Percentiles rank a stretch among this genome's conserved stretches.
Conservation (phyloP, 768 basidiomycete species). For the Boletus speciosus region DNA sequence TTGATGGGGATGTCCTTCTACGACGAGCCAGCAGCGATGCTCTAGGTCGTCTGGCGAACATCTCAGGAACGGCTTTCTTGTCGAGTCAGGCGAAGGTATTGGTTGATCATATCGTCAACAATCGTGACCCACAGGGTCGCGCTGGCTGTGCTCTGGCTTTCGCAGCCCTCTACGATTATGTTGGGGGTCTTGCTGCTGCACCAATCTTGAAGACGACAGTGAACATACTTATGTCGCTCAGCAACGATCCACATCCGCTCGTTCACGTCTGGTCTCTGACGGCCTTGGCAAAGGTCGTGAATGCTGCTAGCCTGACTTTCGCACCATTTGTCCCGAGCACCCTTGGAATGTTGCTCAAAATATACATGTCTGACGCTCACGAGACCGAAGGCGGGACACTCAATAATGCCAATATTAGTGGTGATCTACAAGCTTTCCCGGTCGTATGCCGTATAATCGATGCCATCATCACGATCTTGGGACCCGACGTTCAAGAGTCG, state of each 20-base stretch:
- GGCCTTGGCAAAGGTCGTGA: slow-evolving; percentile 82
- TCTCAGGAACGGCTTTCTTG: slow-evolving; percentile 81
- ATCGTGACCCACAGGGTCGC: slow-evolving; percentile 87
- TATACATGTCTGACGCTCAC: slow-evolving; percentile 87
- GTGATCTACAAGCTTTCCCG: slow-evolving; percentile 89
- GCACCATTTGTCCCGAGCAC: slow-evolving; percentile 86
- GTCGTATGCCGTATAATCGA: slow-evolving; percentile 90
- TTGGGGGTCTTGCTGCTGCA: slow-evolving; percentile 92
- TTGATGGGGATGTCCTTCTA: slow-evolving; percentile 75
- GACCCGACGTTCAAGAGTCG: slow-evolving; percentile 93
- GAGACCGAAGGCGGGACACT: slow-evolving; percentile 89
- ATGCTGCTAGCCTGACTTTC: slow-evolving; percentile 89
- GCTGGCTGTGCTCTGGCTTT: slow-evolving; percentile 94
- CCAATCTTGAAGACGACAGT: slow-evolving; percentile 94
- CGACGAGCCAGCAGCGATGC: slow-evolving; percentile 82
- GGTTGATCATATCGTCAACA: slow-evolving; percentile 91
- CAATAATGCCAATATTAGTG: slow-evolving; percentile 78
- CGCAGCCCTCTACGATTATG: slow-evolving; percentile 85
- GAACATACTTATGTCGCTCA: slow-evolving; percentile 90
- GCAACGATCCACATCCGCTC: slow-evolving; percentile 93
- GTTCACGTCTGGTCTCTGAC: slow-evolving; percentile 93
- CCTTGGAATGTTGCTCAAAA: slow-evolving; percentile 84
- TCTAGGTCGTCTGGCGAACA: slow-evolving; percentile 79
- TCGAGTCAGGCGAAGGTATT: slow-evolving; percentile 84
- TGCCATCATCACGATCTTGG: slow-evolving; percentile 88